phyloP scores from a whole-genome alignment of 2,329 filamentous ascomycete genomes.

The Parastagonospora nodorum region DNA sequence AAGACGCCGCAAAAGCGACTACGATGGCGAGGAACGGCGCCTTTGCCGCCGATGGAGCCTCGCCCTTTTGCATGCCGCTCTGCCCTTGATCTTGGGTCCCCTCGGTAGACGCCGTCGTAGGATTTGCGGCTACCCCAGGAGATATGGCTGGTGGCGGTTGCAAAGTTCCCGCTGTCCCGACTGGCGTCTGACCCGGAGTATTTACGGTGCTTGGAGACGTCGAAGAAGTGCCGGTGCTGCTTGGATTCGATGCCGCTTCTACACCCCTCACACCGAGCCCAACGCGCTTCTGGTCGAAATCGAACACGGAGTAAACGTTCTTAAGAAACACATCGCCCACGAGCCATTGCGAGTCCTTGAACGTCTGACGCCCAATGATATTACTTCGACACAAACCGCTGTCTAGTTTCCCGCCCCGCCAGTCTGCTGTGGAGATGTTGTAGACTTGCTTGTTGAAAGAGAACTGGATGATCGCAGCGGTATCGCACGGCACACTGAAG shows the following conservation, averaged over 20 bases:
- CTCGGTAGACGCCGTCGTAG: too few species aligned
- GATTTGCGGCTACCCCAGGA: too few species aligned
- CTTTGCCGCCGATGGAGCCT: background rate
- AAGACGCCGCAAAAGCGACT: background rate
- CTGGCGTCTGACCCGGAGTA: too few species aligned
- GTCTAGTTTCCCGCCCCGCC: conserved; percentile 59
- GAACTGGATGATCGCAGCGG: conserved; percentile 64
- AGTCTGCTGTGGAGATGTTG: conserved; percentile 71
- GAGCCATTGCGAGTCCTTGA: conserved; percentile 70
- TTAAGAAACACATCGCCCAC: conserved; percentile 85
- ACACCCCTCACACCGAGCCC: conserved; percentile 52
- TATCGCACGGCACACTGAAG: conserved; percentile 76
- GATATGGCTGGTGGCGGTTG: too few species aligned
- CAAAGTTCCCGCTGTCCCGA: too few species aligned
- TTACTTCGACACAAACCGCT: conserved; percentile 64
- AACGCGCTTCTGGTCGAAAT: conserved; percentile 70
- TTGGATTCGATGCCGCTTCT: background rate
- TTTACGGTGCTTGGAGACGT: background rate
- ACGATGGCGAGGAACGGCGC: background rate
- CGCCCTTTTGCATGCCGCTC: background rate
- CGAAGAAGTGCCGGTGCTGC: background rate
- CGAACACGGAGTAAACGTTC: conserved; percentile 87
- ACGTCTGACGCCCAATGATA: conserved; percentile 73
- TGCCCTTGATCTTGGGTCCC: too few species aligned
- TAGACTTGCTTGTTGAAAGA: conserved; percentile 72